Evolutionary conservation across 2,329 filamentous ascomycete species (phyloP).

Genomic region (Fonsecaea nubica): DNA sequence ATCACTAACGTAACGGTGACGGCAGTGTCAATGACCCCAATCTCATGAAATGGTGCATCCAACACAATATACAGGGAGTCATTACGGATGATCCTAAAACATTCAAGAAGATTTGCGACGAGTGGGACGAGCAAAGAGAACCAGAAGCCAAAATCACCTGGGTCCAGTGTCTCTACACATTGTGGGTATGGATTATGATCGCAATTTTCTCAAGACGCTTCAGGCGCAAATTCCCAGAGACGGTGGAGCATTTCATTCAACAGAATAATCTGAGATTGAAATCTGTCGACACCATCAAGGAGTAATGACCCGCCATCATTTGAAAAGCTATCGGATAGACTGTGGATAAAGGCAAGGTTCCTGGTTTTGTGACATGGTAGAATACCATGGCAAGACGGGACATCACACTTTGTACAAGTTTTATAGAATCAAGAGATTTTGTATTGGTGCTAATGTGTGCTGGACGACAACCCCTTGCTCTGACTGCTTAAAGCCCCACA

Average conservation of each 20-base stretch:
- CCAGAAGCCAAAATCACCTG: slow-evolving; percentile 28
- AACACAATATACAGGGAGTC: slow-evolving; percentile 73
- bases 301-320: neutral
- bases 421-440: neutral
- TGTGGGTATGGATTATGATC: slow-evolving; percentile 37
- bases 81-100: slow-evolving; percentile 81
- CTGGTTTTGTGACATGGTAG: neutral
- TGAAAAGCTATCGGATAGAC: neutral
- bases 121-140: slow-evolving; percentile 34
- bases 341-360: neutral
- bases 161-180: slow-evolving; percentile 35
- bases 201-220: slow-evolving; percentile 32
- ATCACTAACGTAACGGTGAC: neutral
- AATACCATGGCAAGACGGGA: neutral
- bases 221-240: slow-evolving; percentile 36
- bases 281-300: slow-evolving; percentile 15
- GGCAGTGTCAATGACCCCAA: slow-evolving; percentile 70
- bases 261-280: slow-evolving; percentile 25
- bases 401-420: neutral
- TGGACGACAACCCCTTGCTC: too few species aligned
- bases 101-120: slow-evolving; percentile 53
- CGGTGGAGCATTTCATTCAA: slow-evolving; percentile 30
- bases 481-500: neutral
- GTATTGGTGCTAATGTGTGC: neutral
- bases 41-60: slow-evolving; percentile 82